These are phyloP conservation scores for Rhododendron ferrugineum DNA, from an alignment of 148 eudicot genomes.

Conservation along the genomic window DNA sequence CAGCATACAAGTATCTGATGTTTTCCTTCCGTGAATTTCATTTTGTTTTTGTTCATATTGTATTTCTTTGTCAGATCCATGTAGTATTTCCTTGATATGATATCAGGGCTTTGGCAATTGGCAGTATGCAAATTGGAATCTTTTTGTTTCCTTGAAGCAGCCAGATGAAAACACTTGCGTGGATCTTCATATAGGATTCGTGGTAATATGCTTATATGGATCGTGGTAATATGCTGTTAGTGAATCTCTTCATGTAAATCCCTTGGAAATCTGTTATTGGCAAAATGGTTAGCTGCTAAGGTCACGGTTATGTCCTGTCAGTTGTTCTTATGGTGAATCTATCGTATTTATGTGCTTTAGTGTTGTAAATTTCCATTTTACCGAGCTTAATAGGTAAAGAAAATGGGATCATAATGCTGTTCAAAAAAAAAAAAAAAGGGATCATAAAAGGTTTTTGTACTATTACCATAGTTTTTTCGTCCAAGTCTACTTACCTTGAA, in stretches of 20 bases:
- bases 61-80: not conserved
- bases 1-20: not conserved
- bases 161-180: not conserved
- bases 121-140: not conserved
- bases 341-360: not conserved
- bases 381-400: not conserved
- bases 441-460: not conserved
- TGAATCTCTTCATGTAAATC: conserved; percentile 1
- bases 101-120: not conserved
- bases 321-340: not conserved
- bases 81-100: not conserved
- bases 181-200: not conserved
- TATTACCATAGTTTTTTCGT: not conserved
- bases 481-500: not conserved
- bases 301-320: not conserved
- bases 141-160: not conserved
- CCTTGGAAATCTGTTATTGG: not conserved
- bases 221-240: not conserved
- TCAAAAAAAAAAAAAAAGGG: not conserved
- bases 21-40: not conserved
- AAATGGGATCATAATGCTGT: too few species aligned
- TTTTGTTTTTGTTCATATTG: not conserved
- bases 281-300: not conserved
- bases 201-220: not conserved
- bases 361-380: not conserved